Evolutionary conservation across 345 rosid species (phyloP).

Genomic region (Eucalyptus leucophloia): DNA sequence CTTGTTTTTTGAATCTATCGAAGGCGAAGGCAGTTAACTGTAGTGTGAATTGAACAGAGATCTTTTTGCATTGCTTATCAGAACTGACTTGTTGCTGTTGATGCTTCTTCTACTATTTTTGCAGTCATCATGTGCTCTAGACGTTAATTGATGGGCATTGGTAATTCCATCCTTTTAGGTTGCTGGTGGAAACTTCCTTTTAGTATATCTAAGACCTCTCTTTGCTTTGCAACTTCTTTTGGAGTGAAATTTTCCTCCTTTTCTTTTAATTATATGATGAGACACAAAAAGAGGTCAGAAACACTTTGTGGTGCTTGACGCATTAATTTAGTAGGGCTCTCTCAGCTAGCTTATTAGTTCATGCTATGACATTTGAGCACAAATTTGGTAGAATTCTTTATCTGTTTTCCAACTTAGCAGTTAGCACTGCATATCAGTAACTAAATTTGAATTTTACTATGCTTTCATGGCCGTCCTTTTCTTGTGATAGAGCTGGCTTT

Average conservation of each 20-base stretch:
- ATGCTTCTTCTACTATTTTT: background rate
- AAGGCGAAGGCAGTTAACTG: background rate
- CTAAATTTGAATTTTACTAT: background rate
- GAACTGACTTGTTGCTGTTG: background rate
- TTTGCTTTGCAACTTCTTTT: background rate
- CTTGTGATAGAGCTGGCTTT: accelerated
- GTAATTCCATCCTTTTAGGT: background rate
- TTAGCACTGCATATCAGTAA: background rate
- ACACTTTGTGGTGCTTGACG: background rate
- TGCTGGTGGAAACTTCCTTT: background rate
- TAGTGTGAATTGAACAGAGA: background rate
- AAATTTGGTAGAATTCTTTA: background rate
- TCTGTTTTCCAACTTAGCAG: background rate
- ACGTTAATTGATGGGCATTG: background rate
- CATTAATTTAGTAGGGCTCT: background rate
- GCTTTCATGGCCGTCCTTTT: background rate
- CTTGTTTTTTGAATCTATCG: background rate
- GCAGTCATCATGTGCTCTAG: background rate
- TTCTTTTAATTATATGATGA: background rate
- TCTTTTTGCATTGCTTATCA: background rate
- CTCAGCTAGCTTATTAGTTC: background rate
- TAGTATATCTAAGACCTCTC: background rate
- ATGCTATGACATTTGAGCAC: background rate
- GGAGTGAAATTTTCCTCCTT: too few relatives aligned
- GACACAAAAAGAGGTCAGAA: background rate